Conservation (phyloP, 768 basidiomycete species). For the Auricularia sp. region DNA sequence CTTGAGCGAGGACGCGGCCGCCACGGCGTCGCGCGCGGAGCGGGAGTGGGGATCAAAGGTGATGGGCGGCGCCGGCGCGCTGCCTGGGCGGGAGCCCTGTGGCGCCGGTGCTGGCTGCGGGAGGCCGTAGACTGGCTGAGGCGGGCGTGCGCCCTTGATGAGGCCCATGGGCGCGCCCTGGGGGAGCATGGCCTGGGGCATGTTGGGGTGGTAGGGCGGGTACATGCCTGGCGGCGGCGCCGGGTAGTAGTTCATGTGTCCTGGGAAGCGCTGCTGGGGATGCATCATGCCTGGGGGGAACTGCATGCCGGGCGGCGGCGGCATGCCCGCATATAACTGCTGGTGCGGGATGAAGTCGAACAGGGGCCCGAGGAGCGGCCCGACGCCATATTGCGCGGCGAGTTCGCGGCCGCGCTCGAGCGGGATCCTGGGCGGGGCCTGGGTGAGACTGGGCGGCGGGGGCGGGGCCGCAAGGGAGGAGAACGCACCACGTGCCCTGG, state of each 20-base stretch:
- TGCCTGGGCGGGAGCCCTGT: not conserved
- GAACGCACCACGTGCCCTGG: conserved; percentile 86
- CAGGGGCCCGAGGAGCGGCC: conserved; percentile 74
- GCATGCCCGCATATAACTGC: conserved; percentile 5
- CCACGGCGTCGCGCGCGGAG: conserved; percentile 14
- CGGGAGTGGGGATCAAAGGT: conserved; percentile 13
- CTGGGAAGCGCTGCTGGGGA: not conserved
- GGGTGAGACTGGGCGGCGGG: not conserved
- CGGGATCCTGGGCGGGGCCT: conserved; percentile 64
- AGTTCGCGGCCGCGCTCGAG: conserved; percentile 90
- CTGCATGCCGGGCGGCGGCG: conserved; percentile 12
- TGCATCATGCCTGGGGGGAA: conserved; percentile 36
- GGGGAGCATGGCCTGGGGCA: conserved; percentile 1
- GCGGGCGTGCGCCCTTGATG: conserved; percentile 42
- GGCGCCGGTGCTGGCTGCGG: not conserved
- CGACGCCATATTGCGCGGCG: conserved; percentile 85
- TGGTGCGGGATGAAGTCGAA: conserved; percentile 82
- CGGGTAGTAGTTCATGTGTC: not conserved
- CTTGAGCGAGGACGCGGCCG: conserved; percentile 30
- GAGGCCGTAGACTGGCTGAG: conserved; percentile 34
- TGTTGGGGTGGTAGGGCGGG: conserved; percentile 3
- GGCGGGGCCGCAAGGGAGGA: not conserved
- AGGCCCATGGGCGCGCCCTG: conserved; percentile 7
- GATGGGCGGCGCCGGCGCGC: conserved; percentile 9
- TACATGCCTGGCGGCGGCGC: not conserved